Conservation (phyloP, 2,329 filamentous ascomycete genomes). For the Dothiorella sarmentorum region DNA sequence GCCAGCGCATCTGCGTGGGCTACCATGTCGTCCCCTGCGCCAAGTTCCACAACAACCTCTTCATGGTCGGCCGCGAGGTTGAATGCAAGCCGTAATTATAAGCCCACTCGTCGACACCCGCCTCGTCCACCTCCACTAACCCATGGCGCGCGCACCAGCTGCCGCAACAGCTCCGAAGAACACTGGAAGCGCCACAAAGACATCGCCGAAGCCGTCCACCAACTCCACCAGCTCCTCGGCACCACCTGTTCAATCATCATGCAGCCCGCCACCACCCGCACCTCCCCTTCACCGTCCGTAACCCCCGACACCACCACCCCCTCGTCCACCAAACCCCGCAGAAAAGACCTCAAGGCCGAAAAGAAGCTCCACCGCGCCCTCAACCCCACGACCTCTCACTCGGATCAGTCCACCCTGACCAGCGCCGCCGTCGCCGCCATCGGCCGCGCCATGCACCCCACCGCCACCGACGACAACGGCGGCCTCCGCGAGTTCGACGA, state of each 20-base stretch:
- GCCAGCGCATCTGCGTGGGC: not conserved
- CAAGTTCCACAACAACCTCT: constrained; percentile 32
- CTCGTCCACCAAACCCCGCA: constrained; percentile 24
- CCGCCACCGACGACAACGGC: not conserved
- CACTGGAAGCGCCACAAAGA: constrained; percentile 31
- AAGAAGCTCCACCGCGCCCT: not conserved
- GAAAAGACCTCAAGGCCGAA: constrained; percentile 1
- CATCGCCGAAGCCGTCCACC: constrained; percentile 26
- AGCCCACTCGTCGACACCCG: not conserved
- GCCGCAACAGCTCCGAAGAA: constrained; percentile 24
- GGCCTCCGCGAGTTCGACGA: not conserved
- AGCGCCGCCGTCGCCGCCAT: not conserved
- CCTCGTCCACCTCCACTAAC: not conserved
- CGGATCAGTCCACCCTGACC: not conserved
- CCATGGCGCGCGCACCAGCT: not conserved
- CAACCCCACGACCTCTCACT: not conserved
- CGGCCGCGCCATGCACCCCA: not conserved
- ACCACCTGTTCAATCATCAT: not conserved
- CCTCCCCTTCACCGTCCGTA: not conserved
- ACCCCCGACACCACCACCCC: not conserved
- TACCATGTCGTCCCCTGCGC: constrained; percentile 40
- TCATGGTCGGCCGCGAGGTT: not conserved
- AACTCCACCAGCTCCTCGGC: constrained; percentile 20
- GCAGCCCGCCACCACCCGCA: not conserved
- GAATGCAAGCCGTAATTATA: constrained; percentile 10